These are phyloP conservation scores for Galerina marginata DNA, from an alignment of 768 basidiomycete genomes.

Conservation along the genomic window DNA sequence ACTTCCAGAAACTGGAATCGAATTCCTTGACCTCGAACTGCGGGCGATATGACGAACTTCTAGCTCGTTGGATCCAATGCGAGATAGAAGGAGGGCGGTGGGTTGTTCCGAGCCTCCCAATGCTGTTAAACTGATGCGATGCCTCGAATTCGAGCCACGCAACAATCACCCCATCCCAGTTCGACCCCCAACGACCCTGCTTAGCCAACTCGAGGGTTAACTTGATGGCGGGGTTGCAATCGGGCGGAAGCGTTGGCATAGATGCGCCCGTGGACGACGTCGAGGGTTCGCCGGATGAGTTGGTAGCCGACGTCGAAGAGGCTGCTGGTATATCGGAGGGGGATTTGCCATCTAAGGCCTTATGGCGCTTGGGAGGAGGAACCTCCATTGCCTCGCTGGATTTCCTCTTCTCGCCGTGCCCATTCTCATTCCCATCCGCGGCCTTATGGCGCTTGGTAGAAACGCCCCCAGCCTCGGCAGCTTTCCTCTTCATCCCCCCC, in stretches of 20 bases:
- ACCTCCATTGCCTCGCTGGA: not conserved
- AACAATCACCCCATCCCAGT: not conserved
- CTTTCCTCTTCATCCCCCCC: not conserved
- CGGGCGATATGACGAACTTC: not conserved
- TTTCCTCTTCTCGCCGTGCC: not conserved
- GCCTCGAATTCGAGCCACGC: not conserved
- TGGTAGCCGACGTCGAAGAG: not conserved
- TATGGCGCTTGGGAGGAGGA: no score
- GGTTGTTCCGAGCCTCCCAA: not conserved
- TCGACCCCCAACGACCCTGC: not conserved
- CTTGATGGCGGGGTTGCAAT: not conserved
- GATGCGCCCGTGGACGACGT: not conserved
- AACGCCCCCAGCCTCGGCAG: not conserved
- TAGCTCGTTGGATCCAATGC: not conserved
- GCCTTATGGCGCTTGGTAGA: not conserved
- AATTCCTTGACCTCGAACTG: not conserved
- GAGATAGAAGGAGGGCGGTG: not conserved
- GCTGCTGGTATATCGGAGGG: no score
- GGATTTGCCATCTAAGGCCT: no score
- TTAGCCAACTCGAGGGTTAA: not conserved
- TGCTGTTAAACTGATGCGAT: not conserved
- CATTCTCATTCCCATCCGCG: not conserved
- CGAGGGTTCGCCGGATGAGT: not conserved
- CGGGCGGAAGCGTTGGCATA: not conserved
- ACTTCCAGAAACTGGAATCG: not conserved